Evolutionary conservation across 192 early-diverging fungal species (phyloP).

Genomic region (Coemansia sp.): DNA sequence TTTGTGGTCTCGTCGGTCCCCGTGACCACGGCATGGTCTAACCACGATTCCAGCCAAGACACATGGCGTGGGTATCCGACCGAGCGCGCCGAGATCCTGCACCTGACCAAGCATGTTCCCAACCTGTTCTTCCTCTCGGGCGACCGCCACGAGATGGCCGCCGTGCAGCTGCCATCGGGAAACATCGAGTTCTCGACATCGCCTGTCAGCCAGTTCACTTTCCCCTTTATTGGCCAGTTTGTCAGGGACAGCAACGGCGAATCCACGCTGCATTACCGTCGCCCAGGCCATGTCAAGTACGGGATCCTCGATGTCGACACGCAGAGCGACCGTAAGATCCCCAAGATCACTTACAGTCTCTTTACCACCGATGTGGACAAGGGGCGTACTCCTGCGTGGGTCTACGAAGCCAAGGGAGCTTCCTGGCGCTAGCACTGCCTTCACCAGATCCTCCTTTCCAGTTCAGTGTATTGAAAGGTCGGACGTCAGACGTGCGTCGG

Average conservation of each 20-base stretch:
- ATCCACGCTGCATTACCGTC: conserved; percentile 40
- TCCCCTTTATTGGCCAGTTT: conserved; percentile 44
- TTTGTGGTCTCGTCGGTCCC: conserved; percentile 55
- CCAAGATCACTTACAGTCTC: conserved; percentile 46
- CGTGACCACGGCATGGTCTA: conserved; percentile 48
- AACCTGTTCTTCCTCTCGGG: conserved; percentile 53
- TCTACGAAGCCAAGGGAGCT: conserved; percentile 38
- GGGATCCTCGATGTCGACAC: conserved; percentile 57
- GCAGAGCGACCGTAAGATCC: conserved; percentile 22
- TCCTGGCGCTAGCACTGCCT: conserved; percentile 21
- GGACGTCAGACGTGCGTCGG: no score
- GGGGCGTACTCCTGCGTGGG: conserved; percentile 32
- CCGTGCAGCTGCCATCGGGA: conserved; percentile 39
- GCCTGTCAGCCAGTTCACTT: conserved; percentile 54
- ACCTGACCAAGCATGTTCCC: conserved; percentile 32
- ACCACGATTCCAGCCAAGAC: conserved; percentile 45
- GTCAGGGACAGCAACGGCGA: conserved; percentile 33
- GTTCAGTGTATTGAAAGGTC: no score
- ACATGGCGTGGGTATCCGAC: conserved; percentile 55
- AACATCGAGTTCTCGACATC: conserved; percentile 56
- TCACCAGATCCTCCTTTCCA: no score
- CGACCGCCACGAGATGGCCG: conserved; percentile 58
- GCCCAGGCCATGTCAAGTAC: conserved; percentile 52
- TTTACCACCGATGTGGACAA: conserved; percentile 45
- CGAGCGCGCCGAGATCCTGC: conserved; percentile 52